Base-by-base conservation (phyloP, 441 rosid species). In the Kokia cookei region DNA sequence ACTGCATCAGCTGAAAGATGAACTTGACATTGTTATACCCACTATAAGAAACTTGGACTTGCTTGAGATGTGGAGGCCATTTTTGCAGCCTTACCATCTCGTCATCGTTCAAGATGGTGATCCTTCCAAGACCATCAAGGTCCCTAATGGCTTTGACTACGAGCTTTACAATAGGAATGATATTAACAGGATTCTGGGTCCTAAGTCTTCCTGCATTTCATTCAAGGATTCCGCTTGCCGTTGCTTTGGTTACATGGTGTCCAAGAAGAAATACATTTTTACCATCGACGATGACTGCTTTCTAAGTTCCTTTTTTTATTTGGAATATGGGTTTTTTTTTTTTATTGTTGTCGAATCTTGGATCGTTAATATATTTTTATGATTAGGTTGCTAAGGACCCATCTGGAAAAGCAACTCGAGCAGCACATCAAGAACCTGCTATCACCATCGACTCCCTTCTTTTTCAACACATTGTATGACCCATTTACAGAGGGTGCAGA, bases 21-120 rank as follows among this genome's bases (percentile, higher is more conserved):
- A 90, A 83, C 90, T 93, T 13, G 98, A 93, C 76, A 91, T 93
- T 22, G 96, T 93, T 7, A 93, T 93, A 13, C 98, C 97, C 7
- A 93, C 98, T 0, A 93, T 91, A 73, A 78, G 97, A 24, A 91
- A 93, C 84, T 86, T 93, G 15, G 98, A 93, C 75, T 93, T 94
- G 83, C 90, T 94, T 65, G 98, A 92, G 86, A 89, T 86, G 95
- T 94, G 98, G 98, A 88, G 98, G 86, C 97, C 98, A 0, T 94
- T 92, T 79, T 90, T 94, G 43, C 82, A 94, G 87, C 97, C 90
- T 2, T 94, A 94, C 82, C 98, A 94, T 81, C 84, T 94, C 70
- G 92, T 94, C 83, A 94, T 94, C 75, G 95, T 94, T 65, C 98
- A 94, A 69, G 98, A 94, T 74, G 98, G 98, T 63, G 98, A 94